Conservation (phyloP, 2,329 filamentous ascomycete species). For the Claviceps paspali region DNA sequence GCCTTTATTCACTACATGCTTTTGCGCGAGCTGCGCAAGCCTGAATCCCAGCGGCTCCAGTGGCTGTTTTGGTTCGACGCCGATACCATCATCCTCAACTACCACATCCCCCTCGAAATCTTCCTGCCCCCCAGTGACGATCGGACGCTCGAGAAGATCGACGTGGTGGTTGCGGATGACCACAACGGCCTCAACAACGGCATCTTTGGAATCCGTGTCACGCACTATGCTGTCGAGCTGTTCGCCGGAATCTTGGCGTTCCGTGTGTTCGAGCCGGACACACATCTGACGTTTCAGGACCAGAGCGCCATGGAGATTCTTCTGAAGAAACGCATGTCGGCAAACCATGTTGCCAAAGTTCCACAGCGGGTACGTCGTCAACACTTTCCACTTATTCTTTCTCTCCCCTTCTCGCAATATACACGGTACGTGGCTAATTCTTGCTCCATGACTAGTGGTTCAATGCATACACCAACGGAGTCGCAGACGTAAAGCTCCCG, state of each 20-base stretch:
- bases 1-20: slow-evolving; percentile 22
- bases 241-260: slow-evolving; percentile 8
- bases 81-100: slow-evolving; percentile 6
- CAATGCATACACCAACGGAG: slow-evolving; percentile 7
- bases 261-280: slow-evolving; percentile 7
- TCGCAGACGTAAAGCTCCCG: no score
- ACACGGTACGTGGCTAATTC: neutral
- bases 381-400: no score
- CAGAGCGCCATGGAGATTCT: slow-evolving; percentile 10
- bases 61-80: slow-evolving; percentile 21
- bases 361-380: slow-evolving; percentile 7
- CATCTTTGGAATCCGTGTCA: slow-evolving; percentile 9
- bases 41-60: slow-evolving; percentile 19
- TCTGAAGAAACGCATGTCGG: slow-evolving; percentile 5
- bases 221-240: slow-evolving; percentile 7
- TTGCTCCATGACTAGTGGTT: slow-evolving; percentile 6
- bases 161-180: slow-evolving; percentile 2
- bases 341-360: slow-evolving; percentile 5
- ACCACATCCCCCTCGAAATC: slow-evolving; percentile 4
- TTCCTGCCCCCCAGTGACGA: slow-evolving; percentile 2
- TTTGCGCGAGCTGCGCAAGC: slow-evolving; percentile 23
- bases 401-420: no score
- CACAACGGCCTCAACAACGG: slow-evolving; percentile 5
- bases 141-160: neutral
- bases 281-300: slow-evolving; percentile 6